Evolutionary conservation across 345 rosid species (phyloP), one percentile per base, ranked within the genome.

Genomic region (Salix caprea): DNA sequence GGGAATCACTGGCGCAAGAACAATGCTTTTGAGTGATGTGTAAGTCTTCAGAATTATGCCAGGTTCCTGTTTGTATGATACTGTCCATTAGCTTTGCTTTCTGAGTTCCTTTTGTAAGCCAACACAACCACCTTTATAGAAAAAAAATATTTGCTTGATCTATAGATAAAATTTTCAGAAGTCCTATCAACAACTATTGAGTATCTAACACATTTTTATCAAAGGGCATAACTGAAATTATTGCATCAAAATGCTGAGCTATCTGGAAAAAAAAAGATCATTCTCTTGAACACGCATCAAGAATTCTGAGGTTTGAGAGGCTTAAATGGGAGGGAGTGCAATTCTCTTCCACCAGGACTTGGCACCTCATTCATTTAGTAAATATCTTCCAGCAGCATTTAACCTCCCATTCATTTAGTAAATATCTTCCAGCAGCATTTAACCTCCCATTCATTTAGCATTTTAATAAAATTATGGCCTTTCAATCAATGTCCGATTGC

Each of bases 21-120:
- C 80, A 67, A 96, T 96, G 99, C 87, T 94, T 74, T 65, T 96
- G 80, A 91, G 92, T 90, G 97, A 94, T 10, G 80, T 64, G 99
- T 96, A 94, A 91, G 98, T 79, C 14, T 6, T 70, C 7, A 36
- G 34, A n/a, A 72, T 36, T 64, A 7, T 19, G 19, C 39, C 16
- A 67, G 50, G 50, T 62, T 77, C 34, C 18, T 61, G 15, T 13
- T 28, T 28, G 34, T 46, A 2, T 32, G 39, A 62, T 14, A 40
- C 24, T 19, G 12, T 62, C 16, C 4, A 34, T 26, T 21, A 39
- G 46, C 15, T 32, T 37, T 40, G 58, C 74, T 56, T 65, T 62
- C 54, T 64, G 50, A 30, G 12, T 66, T 18, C 36, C 64, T 74
- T 14, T 48, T 66, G 65, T 48, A 39, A 34, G 34, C 9, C 19